phyloP scores from a whole-genome alignment of 208 protist species.

The Leishmania major region DNA sequence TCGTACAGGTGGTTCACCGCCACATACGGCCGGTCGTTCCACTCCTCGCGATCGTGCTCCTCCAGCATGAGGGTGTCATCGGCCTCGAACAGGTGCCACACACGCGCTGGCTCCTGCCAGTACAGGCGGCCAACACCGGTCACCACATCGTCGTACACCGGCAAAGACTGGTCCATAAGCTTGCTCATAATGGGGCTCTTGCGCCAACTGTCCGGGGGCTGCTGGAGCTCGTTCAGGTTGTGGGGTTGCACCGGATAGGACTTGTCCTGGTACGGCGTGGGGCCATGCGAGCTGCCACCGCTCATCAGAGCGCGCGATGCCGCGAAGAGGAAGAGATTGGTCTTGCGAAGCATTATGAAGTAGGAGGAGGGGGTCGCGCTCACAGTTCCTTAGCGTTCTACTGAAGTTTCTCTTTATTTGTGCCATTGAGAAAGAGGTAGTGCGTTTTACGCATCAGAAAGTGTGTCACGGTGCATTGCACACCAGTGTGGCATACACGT shows the following conservation, averaged over 20 bases:
- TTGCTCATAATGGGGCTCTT: constrained; percentile 91
- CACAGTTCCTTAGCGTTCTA: constrained; percentile 16
- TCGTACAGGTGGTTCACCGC: constrained; percentile 92
- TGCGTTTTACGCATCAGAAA: background rate
- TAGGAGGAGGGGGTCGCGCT: constrained; percentile 20
- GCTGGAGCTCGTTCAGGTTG: constrained; percentile 75
- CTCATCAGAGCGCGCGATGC: constrained; percentile 66
- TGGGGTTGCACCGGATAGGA: constrained; percentile 86
- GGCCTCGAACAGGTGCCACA: constrained; percentile 86
- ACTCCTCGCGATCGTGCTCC: constrained; percentile 92
- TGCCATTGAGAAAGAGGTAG: background rate
- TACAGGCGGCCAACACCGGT: constrained; percentile 78
- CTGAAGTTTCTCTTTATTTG: background rate
- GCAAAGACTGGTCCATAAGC: constrained; percentile 87
- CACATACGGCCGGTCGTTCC: constrained; percentile 88
- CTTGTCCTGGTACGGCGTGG: constrained; percentile 85
- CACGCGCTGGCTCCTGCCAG: constrained; percentile 89
- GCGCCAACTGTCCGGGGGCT: constrained; percentile 78
- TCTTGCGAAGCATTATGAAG: constrained; percentile 73
- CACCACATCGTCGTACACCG: constrained; percentile 89
- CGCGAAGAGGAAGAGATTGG: constrained; percentile 63
- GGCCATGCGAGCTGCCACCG: constrained; percentile 51
- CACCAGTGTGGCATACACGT: background rate
- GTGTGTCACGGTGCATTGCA: constrained; percentile 1
- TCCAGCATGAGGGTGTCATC: constrained; percentile 91